These are phyloP conservation scores for Dendrobium huoshanense DNA, from an alignment of 106 monocot species.

Conservation along the genomic window DNA sequence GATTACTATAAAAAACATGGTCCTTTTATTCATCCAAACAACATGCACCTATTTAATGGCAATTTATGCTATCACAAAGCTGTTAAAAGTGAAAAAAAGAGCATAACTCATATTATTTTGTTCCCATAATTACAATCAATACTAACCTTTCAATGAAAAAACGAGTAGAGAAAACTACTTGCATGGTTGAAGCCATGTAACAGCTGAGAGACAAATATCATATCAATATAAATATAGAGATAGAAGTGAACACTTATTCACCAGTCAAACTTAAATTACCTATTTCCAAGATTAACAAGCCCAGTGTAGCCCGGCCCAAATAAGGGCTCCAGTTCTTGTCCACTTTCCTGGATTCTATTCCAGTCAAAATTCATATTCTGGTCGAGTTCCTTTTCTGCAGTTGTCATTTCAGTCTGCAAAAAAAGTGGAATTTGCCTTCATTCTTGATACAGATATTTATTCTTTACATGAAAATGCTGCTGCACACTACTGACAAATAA, in stretches of 20 bases:
- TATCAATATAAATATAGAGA: background rate
- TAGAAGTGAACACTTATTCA: background rate
- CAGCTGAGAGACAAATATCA: constrained; percentile 44
- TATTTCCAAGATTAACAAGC: constrained; percentile 92
- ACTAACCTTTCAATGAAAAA: constrained; percentile 68
- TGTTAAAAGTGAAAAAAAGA: background rate
- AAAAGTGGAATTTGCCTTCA: constrained; percentile 7
- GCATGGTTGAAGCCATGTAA: constrained; percentile 92
- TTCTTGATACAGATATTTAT: background rate
- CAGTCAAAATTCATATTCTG: constrained; percentile 96
- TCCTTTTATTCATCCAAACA: background rate
- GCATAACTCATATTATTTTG: background rate
- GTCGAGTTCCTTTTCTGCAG: constrained; percentile 90
- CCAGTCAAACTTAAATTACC: constrained; percentile 27
- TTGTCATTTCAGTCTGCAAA: constrained; percentile 97
- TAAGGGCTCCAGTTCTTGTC: constrained; percentile 68
- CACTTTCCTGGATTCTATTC: constrained; percentile 98
- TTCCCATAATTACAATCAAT: background rate
- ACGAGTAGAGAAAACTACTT: constrained; percentile 77
- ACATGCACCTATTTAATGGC: background rate
- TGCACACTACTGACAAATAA: background rate
- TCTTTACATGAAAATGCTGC: background rate
- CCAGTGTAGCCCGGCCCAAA: constrained; percentile 97
- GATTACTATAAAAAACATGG: background rate
- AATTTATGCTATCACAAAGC: background rate